Conservation (phyloP, 2,329 filamentous ascomycete genomes). For the Stagonosporopsis rhizophila region DNA sequence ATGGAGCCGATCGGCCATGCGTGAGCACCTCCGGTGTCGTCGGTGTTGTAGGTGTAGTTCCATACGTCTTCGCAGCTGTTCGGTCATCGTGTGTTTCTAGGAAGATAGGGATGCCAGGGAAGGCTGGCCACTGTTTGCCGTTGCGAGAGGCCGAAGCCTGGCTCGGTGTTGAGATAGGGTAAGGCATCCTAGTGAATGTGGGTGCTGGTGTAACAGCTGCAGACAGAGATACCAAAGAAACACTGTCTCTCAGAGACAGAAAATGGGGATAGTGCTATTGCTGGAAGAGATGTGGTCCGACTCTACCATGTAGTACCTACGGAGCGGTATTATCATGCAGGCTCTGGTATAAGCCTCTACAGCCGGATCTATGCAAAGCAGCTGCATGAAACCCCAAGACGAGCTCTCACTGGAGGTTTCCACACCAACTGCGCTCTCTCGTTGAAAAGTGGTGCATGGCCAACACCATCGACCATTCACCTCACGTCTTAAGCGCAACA, state of each 20-base stretch:
- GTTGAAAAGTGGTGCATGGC: constrained; percentile 31
- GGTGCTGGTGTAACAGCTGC: constrained; percentile 3
- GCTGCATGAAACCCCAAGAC: constrained; percentile 33
- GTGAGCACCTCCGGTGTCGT: constrained; percentile 26
- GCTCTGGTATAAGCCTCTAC: constrained; percentile 23
- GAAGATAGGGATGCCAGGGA: constrained; percentile 36
- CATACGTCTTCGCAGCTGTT: constrained; percentile 23
- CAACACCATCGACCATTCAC: constrained; percentile 35
- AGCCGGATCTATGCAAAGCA: constrained; percentile 22
- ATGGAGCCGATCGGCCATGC: background rate
- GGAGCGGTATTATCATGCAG: constrained; percentile 26
- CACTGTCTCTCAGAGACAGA: constrained; percentile 5
- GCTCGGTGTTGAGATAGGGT: constrained; percentile 20
- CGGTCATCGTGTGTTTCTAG: constrained; percentile 30
- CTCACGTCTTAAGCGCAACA: constrained; percentile 31
- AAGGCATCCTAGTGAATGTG: constrained; percentile 26
- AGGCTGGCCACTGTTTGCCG: constrained; percentile 29
- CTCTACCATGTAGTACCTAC: constrained; percentile 18
- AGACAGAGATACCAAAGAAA: background rate
- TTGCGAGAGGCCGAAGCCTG: constrained; percentile 11
- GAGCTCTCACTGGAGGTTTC: constrained; percentile 30
- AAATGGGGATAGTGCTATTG: constrained; percentile 7
- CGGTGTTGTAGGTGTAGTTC: constrained; percentile 31
- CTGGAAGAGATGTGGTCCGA: constrained; percentile 15
- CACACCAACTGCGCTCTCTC: constrained; percentile 31